phyloP scores from a whole-genome alignment of 805 yeast species.

The Sugiyamaella chiloensis region DNA sequence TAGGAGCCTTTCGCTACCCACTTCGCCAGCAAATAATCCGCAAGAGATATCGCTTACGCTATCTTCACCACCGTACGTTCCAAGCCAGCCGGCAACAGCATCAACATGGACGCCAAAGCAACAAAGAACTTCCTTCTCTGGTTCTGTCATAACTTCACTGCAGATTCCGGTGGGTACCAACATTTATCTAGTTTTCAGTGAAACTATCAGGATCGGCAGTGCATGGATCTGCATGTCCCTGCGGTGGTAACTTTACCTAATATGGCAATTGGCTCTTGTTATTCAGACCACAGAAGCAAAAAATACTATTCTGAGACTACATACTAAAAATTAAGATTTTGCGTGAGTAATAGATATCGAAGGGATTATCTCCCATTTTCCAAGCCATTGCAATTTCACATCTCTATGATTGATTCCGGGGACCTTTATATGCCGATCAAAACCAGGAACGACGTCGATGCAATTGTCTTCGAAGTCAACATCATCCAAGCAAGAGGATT shows the following conservation, averaged over 20 bases:
- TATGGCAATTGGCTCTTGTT: too few relatives aligned
- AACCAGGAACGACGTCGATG: conserved; percentile 7
- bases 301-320: too few relatives aligned
- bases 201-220: too few relatives aligned
- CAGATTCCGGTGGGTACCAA: too few relatives aligned
- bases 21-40: conserved; percentile 38
- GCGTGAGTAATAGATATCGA: too few relatives aligned
- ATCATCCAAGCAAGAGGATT: not conserved
- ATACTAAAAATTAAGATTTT: too few relatives aligned
- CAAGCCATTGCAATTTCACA: not conserved
- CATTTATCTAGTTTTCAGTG: too few relatives aligned
- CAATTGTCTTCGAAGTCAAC: conserved; percentile 7
- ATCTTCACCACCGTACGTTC: conserved; percentile 39
- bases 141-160: too few relatives aligned
- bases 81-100: conserved; percentile 40
- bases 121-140: not conserved
- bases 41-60: conserved; percentile 37
- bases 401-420: not conserved
- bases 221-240: too few relatives aligned
- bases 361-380: not conserved
- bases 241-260: too few relatives aligned
- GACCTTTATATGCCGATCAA: not conserved
- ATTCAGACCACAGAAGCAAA: too few relatives aligned
- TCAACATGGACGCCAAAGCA: conserved; percentile 38
- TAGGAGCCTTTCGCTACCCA: conserved; percentile 36